Percentiles rank a stretch among this genome's conserved stretches.
These are phyloP conservation scores for Pythium vanterpoolii DNA, from an alignment of 352 stramenopile species.

Conservation along the genomic window DNA sequence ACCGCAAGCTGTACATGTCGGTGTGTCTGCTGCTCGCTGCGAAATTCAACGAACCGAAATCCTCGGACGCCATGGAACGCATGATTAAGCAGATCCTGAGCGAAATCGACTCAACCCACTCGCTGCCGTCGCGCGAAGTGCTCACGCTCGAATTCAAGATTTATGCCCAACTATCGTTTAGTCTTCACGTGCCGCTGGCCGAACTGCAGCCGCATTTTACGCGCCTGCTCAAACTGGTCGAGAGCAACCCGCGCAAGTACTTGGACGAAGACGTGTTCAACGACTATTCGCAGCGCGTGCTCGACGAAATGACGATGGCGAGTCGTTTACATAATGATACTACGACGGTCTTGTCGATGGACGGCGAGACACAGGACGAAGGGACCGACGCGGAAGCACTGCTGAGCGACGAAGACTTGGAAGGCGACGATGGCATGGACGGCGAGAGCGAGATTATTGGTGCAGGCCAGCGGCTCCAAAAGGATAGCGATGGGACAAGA, in stretches of 20 bases:
- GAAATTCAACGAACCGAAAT: conserved; percentile 90
- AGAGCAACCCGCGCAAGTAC: conserved; percentile 89
- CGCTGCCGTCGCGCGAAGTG: conserved; percentile 78
- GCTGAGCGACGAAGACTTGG: conserved; percentile 66
- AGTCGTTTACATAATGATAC: conserved; percentile 17
- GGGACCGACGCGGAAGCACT: conserved; percentile 56
- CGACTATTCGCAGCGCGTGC: conserved; percentile 65
- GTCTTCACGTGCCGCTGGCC: conserved; percentile 73
- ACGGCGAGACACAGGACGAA: conserved; percentile 54
- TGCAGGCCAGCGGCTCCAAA: conserved; percentile 30
- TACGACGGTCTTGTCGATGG: conserved; percentile 22
- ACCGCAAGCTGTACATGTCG: conserved; percentile 95
- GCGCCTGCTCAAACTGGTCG: conserved; percentile 78
- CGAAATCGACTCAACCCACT: conserved; percentile 79
- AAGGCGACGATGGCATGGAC: conserved; percentile 12
- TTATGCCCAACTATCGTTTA: conserved; percentile 88
- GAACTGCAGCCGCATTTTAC: conserved; percentile 88
- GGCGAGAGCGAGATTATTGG: conserved; percentile 11
- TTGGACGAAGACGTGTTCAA: conserved; percentile 84
- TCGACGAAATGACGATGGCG: conserved; percentile 53
- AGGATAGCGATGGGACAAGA: conserved; percentile 14
- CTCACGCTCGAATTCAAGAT: conserved; percentile 89
- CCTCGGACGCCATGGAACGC: conserved; percentile 57
- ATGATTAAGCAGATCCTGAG: conserved; percentile 67
- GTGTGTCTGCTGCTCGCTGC: conserved; percentile 93